phyloP scores from a whole-genome alignment of 352 stramenopile species.

The Pythium aquatile region DNA sequence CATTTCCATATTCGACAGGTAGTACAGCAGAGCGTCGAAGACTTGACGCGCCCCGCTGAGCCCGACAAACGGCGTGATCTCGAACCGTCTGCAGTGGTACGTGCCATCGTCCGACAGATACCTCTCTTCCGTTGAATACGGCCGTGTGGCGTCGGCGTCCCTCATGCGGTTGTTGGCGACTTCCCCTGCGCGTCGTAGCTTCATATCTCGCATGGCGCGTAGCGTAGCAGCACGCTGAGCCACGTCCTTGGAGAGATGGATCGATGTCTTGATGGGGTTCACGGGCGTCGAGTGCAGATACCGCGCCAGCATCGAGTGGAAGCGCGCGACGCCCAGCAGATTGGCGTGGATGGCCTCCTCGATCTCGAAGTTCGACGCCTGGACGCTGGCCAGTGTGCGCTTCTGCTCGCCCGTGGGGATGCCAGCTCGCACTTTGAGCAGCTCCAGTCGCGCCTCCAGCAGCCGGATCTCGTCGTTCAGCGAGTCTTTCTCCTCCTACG shows the following conservation, averaged over 20 bases:
- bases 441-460: constrained; percentile 21
- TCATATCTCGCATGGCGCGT: constrained; percentile 15
- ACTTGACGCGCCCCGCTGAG: constrained; percentile 16
- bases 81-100: constrained; percentile 25
- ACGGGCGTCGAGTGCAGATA: constrained; percentile 19
- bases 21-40: constrained; percentile 45
- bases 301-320: constrained; percentile 22
- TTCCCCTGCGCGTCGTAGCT: constrained; percentile 14
- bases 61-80: constrained; percentile 44
- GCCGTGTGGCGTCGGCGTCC: constrained; percentile 19
- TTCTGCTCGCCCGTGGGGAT: constrained; percentile 9
- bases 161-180: constrained; percentile 14
- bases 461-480: constrained; percentile 23
- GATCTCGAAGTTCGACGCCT: constrained; percentile 18
- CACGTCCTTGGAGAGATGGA: constrained; percentile 18
- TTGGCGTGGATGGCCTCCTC: constrained; percentile 23
- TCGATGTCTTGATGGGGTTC: constrained; percentile 19
- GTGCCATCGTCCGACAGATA: constrained; percentile 17
- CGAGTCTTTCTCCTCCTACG: constrained; percentile 23
- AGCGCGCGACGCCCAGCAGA: constrained; percentile 8
- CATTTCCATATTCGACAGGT: constrained; percentile 53
- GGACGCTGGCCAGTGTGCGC: constrained; percentile 11
- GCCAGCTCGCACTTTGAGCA: constrained; percentile 17
- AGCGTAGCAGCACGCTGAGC: constrained; percentile 18
- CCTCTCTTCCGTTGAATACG: constrained; percentile 15